Base-by-base conservation (phyloP, 257 asterid genomes). In the Capsicum rhomboideum region DNA sequence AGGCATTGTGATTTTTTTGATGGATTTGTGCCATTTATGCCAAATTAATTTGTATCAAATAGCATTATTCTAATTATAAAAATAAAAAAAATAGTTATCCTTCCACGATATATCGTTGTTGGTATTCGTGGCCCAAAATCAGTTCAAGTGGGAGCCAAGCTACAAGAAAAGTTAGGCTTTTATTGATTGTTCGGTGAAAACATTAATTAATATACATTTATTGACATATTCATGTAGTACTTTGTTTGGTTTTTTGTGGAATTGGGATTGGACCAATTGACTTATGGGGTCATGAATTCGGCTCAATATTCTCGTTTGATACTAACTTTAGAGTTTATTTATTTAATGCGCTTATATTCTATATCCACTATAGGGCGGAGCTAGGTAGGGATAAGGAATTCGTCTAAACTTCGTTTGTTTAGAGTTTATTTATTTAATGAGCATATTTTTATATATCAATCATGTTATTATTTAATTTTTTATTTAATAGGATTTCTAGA, bases 101-200 rank as follows among this genome's bases (percentile, higher is more conserved):
- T 2, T 6, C 3, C 1, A 28, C 1, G 11, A 63, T 1, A 63
- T 1, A 29, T 14, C 1, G 0, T 3, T 66, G 9, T 17, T 67
- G 10, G 21, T 31, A 4, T 18, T 68, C 0, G 9, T 4, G 77
- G 50, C 9, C 28, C 23, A 68, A 34, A 18, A 53, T 23, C 28
- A 75, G 26, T 16, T 82, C 56, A 50, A 80, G 89, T 86, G 85
- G 87, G 63, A 80, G 86, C 82, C 86, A 85, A 69, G 68, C 64
- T 75, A 75, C 81, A 81, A 34, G 20, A 68, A 83, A 86, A 78
- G 82, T 68, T 40, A 46, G 52, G 61, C 66, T 31, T 68, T 67
- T 68, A 14, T 17, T 40, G 42, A 63, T 66, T 84, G 67, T 82
- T 40, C 12, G 42, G 54, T 78, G 10, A 34, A 71, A 69, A 42